A percentile compares a stretch with the other conserved stretches of the same genome.
These are phyloP conservation scores for Bromus sterilis DNA, from an alignment of 176 grass and related monocot species.

Conservation along the genomic window DNA sequence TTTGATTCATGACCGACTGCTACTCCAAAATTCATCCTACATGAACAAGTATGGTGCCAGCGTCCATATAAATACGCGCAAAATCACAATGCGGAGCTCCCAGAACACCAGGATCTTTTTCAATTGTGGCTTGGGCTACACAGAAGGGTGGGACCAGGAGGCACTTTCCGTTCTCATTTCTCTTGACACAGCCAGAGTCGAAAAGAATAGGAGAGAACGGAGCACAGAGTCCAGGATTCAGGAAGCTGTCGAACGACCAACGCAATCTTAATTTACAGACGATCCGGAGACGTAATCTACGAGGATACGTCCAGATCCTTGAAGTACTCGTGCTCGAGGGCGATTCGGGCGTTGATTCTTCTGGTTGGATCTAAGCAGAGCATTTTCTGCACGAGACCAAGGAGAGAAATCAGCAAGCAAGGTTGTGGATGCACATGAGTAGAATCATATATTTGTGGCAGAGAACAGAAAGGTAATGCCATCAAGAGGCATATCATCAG, in stretches of 20 bases:
- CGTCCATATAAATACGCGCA: neutral
- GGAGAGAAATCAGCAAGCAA: neutral
- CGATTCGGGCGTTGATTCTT: constrained; percentile 53
- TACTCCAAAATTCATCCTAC: constrained; percentile 4
- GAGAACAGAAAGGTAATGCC: neutral
- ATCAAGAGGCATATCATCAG: neutral
- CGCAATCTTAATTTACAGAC: constrained; percentile 35
- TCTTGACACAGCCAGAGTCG: constrained; percentile 18
- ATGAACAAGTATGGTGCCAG: neutral
- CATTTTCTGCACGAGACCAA: constrained; percentile 51
- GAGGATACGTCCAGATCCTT: constrained; percentile 39
- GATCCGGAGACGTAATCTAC: neutral
- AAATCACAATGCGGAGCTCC: constrained; percentile 4
- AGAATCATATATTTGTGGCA: neutral
- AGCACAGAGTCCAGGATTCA: constrained; percentile 8
- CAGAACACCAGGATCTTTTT: neutral
- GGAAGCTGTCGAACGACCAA: neutral
- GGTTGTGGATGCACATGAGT: neutral
- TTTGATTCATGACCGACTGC: neutral
- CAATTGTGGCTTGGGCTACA: neutral
- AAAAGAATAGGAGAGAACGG: neutral
- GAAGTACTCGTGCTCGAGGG: constrained; percentile 74
- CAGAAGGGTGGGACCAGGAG: neutral
- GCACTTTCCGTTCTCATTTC: neutral
- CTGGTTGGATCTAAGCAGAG: constrained; percentile 60